Evolutionary conservation across 306 rosid genomes (phyloP).

Genomic region (Acacia acuminata): DNA sequence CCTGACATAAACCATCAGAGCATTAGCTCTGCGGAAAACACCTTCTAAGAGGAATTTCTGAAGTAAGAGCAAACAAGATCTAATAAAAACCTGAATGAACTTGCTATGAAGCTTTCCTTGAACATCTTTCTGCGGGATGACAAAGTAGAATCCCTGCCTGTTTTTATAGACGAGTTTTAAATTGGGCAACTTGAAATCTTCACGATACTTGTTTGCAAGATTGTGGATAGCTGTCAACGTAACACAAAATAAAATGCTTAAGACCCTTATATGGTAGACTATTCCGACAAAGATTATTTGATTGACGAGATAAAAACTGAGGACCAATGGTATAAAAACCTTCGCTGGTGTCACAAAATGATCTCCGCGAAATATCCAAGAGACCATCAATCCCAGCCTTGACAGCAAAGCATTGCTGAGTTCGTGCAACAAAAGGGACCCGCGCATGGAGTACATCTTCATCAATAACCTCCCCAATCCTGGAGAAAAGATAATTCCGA

Average conservation of each 20-base stretch:
- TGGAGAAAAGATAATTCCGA: conserved; percentile 40
- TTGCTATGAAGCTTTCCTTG: conserved; percentile 91
- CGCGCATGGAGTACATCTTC: conserved; percentile 98
- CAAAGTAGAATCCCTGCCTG: conserved; percentile 90
- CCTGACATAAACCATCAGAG: conserved; percentile 52
- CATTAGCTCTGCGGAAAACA: conserved; percentile 25
- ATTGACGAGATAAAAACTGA: conserved; percentile 28
- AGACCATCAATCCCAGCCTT: conserved; percentile 95
- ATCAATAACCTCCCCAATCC: conserved; percentile 88
- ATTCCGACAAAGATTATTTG: conserved; percentile 25
- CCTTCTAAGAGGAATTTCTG: conserved; percentile 18
- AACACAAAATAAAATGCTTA: conserved; percentile 24
- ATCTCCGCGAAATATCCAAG: conserved; percentile 88
- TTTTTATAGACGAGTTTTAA: conserved; percentile 81
- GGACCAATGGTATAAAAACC: conserved; percentile 46
- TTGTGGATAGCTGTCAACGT: conserved; percentile 76
- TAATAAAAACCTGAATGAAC: conserved; percentile 78
- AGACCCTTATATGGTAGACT: conserved; percentile 27
- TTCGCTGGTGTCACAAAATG: conserved; percentile 98
- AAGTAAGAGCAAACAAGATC: conserved; percentile 25
- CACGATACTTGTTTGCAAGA: conserved; percentile 93
- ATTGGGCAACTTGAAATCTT: conserved; percentile 87
- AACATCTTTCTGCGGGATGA: conserved; percentile 84
- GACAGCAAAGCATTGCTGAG: conserved; percentile 99
- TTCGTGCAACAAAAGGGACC: conserved; percentile 94